These are phyloP conservation scores for Wickerhamomyces sp. DNA, from an alignment of 1,139 yeast species.

Conservation along the genomic window DNA sequence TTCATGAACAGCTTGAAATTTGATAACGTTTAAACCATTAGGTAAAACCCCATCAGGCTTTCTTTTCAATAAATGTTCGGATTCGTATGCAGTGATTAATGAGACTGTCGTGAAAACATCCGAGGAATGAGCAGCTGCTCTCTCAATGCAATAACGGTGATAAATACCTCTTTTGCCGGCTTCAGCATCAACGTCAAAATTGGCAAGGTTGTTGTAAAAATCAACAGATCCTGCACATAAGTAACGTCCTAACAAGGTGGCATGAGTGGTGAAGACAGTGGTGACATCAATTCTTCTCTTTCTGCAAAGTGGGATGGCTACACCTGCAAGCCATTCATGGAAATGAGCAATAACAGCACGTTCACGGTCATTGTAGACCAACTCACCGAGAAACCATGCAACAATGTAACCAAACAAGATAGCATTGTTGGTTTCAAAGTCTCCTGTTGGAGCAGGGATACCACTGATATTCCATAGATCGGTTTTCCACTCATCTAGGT, in stretches of 20 bases:
- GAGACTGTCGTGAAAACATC: slow-evolving; percentile 98
- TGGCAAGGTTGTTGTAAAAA: slow-evolving; percentile 84
- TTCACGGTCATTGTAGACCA: slow-evolving; percentile 73
- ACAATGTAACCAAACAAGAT: slow-evolving; percentile 87
- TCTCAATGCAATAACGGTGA: slow-evolving; percentile 93
- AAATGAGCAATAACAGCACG: slow-evolving; percentile 91
- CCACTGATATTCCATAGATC: slow-evolving; percentile 91
- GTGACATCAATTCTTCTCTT: slow-evolving; percentile 90
- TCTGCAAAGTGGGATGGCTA: slow-evolving; percentile 88
- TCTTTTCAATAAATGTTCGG: slow-evolving; percentile 87
- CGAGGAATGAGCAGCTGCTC: slow-evolving; percentile 94
- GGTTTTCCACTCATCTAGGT: slow-evolving; percentile 87
- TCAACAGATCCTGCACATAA: slow-evolving; percentile 96
- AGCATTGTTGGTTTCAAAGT: slow-evolving; percentile 86
- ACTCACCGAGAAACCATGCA: slow-evolving; percentile 96
- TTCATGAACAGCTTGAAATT: slow-evolving; percentile 96
- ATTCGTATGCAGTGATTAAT: slow-evolving; percentile 91
- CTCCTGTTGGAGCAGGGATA: slow-evolving; percentile 89
- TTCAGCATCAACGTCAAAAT: slow-evolving; percentile 94
- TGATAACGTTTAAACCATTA: slow-evolving; percentile 91
- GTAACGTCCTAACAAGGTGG: slow-evolving; percentile 90
- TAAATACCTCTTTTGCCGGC: slow-evolving; percentile 97
- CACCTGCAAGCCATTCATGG: slow-evolving; percentile 98
- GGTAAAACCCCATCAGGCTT: slow-evolving; percentile 98
- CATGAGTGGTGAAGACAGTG: slow-evolving; percentile 96